Percentiles rank a stretch among this genome's conserved stretches.
Evolutionary conservation across 768 basidiomycete species (phyloP).

Genomic region (Boletus insuetus): DNA sequence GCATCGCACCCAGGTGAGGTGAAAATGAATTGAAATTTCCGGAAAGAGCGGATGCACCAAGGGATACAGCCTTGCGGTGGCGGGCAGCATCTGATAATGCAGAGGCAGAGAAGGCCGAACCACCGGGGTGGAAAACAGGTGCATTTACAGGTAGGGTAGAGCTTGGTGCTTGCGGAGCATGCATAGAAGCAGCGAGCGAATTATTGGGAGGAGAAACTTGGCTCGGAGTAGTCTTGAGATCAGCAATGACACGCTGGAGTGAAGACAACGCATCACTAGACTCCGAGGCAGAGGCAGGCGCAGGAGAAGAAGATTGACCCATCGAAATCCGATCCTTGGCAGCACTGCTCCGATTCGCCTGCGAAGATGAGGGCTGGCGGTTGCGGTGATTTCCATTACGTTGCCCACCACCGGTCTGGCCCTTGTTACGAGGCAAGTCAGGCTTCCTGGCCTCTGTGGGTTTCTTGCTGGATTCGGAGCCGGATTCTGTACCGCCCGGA

Average conservation of each 20-base stretch:
- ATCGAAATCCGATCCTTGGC: slow-evolving; percentile 46
- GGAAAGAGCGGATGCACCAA: slow-evolving; percentile 57
- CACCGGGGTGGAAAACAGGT: slow-evolving; percentile 73
- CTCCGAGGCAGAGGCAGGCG: slow-evolving; percentile 52
- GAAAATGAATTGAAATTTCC: slow-evolving; percentile 69
- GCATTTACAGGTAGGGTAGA: slow-evolving; percentile 65
- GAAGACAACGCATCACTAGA: slow-evolving; percentile 81
- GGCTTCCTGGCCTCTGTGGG: slow-evolving; percentile 53
- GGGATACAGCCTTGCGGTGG: slow-evolving; percentile 80
- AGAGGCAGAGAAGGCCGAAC: slow-evolving; percentile 49
- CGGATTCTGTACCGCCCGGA: slow-evolving; percentile 54
- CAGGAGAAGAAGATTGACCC: slow-evolving; percentile 41
- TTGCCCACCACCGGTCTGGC: slow-evolving; percentile 43
- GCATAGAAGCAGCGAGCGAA: slow-evolving; percentile 41
- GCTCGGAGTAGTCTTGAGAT: slow-evolving; percentile 78
- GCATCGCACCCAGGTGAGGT: slow-evolving; percentile 79
- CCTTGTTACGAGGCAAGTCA: slow-evolving; percentile 49
- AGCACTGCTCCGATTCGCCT: slow-evolving; percentile 50
- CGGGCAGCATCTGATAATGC: slow-evolving; percentile 48
- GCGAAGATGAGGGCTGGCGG: slow-evolving; percentile 55
- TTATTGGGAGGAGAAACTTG: slow-evolving; percentile 40
- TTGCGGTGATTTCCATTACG: slow-evolving; percentile 54
- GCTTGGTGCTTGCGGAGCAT: slow-evolving; percentile 41
- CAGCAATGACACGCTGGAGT: slow-evolving; percentile 90
- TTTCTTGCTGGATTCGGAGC: slow-evolving; percentile 71